Percentiles rank a stretch among this genome's conserved stretches.
phyloP scores from a whole-genome alignment of 805 yeast genomes.

The Starmera dryadoides region DNA sequence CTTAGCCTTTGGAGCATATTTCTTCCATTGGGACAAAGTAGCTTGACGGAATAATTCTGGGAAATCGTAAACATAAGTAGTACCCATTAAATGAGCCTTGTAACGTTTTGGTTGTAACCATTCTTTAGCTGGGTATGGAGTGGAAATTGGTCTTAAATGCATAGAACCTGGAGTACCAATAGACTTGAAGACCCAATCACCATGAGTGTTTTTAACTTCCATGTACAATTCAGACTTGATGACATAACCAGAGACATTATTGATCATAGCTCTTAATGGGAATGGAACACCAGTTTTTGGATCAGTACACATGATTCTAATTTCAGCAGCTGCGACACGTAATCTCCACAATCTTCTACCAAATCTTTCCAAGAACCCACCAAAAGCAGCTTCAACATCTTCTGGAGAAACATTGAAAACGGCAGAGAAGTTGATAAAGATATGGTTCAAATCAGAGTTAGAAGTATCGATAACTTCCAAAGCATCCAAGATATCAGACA shows the following conservation, averaged over 20 bases:
- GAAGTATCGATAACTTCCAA: conserved; percentile 90
- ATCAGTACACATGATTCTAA: conserved; percentile 91
- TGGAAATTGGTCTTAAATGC: conserved; percentile 93
- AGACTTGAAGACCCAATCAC: conserved; percentile 96
- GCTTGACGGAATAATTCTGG: conserved; percentile 98
- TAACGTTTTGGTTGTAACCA: conserved; percentile 98
- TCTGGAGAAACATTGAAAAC: conserved; percentile 90
- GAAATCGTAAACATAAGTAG: conserved; percentile 97
- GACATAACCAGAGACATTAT: conserved; percentile 95
- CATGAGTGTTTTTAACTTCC: conserved; percentile 86
- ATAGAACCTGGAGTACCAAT: conserved; percentile 92
- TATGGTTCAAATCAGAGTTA: conserved; percentile 93
- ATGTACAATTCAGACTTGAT: conserved; percentile 92
- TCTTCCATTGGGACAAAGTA: conserved; percentile 77
- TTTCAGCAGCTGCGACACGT: conserved; percentile 95
- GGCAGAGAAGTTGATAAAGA: conserved; percentile 94
- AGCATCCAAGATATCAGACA: conserved; percentile 93
- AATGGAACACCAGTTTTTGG: conserved; percentile 80
- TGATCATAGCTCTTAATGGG: conserved; percentile 95
- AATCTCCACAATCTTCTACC: conserved; percentile 96
- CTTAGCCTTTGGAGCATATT: conserved; percentile 43
- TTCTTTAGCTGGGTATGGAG: conserved; percentile 97
- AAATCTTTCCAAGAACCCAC: conserved; percentile 94
- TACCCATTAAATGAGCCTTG: conserved; percentile 96
- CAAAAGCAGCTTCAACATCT: conserved; percentile 96